Evolutionary conservation across 208 protist species (phyloP).

Genomic region (Acanthamoeba royreba): DNA sequence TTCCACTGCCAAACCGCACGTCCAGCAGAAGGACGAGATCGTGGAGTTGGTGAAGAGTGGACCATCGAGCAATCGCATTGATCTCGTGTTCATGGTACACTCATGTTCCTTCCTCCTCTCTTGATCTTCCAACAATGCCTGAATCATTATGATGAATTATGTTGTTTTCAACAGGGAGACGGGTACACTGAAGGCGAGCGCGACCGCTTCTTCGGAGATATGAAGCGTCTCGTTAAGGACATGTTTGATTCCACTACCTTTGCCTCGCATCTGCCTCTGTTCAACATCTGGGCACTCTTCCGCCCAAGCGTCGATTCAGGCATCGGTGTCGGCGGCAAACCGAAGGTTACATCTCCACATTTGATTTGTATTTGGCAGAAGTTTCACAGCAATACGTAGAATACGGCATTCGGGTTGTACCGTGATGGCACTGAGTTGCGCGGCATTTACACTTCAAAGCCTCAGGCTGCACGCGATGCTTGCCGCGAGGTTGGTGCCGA

Average conservation of each 20-base stretch:
- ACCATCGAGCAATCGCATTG: conserved; percentile 20
- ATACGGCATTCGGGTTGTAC: conserved; percentile 8
- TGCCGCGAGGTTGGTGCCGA: not conserved
- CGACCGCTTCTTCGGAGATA: not conserved
- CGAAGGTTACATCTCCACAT: too few species aligned
- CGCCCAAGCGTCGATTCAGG: conserved; percentile 39
- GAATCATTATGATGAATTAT: too few species aligned
- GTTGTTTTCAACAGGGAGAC: too few species aligned
- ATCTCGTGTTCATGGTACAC: conserved; percentile 49
- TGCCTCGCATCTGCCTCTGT: conserved; percentile 30
- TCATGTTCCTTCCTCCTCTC: too few species aligned
- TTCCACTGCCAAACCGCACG: not conserved
- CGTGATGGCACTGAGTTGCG: conserved; percentile 39
- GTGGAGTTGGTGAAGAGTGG: conserved; percentile 29
- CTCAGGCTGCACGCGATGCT: not conserved
- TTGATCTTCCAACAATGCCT: too few species aligned
- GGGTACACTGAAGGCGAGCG: not conserved
- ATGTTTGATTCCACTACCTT: conserved; percentile 25
- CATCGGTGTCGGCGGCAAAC: not conserved
- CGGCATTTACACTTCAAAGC: conserved; percentile 5
- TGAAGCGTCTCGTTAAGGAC: conserved; percentile 22
- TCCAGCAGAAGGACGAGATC: not conserved
- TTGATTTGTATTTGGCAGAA: too few species aligned
- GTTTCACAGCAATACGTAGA: too few species aligned
- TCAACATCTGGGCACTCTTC: conserved; percentile 50